Conservation (phyloP, 257 asterid species). For the Agastache rugosa region DNA sequence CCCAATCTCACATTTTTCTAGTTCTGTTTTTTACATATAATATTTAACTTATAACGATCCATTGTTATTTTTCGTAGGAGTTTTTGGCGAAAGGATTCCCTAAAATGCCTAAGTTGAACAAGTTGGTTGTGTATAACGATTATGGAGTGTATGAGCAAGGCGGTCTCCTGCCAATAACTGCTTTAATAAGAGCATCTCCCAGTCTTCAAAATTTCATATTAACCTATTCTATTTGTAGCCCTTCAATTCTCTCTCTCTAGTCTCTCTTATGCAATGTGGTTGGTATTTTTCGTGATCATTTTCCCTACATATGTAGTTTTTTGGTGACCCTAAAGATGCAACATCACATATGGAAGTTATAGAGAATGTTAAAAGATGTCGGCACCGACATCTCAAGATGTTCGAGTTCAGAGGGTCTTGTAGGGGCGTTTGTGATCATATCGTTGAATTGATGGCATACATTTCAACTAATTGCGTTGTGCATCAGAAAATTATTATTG, state of each 20-base stretch:
- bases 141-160: neutral
- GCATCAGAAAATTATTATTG: neutral
- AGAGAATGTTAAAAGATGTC: too few species aligned
- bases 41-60: neutral
- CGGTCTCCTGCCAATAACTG: neutral
- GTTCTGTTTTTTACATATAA: too few species aligned
- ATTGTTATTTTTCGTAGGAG: neutral
- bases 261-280: too few species aligned
- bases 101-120: neutral
- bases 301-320: too few species aligned
- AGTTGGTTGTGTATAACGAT: neutral
- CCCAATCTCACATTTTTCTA: neutral
- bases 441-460: neutral
- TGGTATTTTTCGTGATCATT: too few species aligned
- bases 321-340: too few species aligned
- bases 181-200: neutral
- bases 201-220: too few species aligned
- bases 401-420: too few species aligned
- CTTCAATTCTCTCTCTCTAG: too few species aligned
- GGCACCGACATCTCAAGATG: neutral
- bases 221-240: too few species aligned
- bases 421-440: neutral
- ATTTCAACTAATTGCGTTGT: neutral
- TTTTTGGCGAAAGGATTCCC: neutral
- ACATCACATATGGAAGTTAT: neutral